Base-by-base conservation (phyloP, 495 filamentous ascomycete genomes). In the Tetracladium setigerum region DNA sequence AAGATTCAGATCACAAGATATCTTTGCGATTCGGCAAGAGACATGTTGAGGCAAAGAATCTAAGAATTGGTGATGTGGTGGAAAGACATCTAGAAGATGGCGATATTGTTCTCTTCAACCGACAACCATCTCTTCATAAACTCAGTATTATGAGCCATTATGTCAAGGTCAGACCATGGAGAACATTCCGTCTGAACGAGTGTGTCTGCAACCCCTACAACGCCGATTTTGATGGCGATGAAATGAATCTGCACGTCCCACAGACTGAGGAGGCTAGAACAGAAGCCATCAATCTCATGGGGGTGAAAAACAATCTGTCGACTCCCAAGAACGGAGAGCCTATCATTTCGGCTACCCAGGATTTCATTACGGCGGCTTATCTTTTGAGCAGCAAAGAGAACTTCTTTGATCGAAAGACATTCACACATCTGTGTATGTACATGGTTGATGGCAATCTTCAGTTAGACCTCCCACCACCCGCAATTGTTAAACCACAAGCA, bases 161-260 rank as follows among this genome's bases (percentile, higher is more conserved):
- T 57, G 92, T 82, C 49, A 95, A 94, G 62, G 79, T 98, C 40
- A 83, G 94, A 41, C 92, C 91, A 5, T 91, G 95, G 79, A 82
- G 91, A 61, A 98, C 92, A 0, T 97, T 98, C 66, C 83, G 92
- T 38, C 73, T 98, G 42, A 98, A 98, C 60, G 92, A 98, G 61
- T 97, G 92, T 77, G 92, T 94, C 6, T 98, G 92, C 62, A 91
- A 87, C 36, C 92, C 92, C 8, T 98, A 98, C 75, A 98, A 98
- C 66, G 92, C 92, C 37, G 92, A 98, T 81, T 98, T 98, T 60
- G 92, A 98, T 57, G 92, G 92, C 55, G 92, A 98, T 53, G 92
- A 98, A 65, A 98, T 98, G 92, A 98, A 98, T 58, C 65, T 98
- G 51, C 92, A 98, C 65, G 89, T 98, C 5, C 92, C 92, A 13